A percentile compares a stretch with the other conserved stretches of the same genome.
phyloP scores from a whole-genome alignment of 2,329 filamentous ascomycete species.

The Aureobasidium sp. region DNA sequence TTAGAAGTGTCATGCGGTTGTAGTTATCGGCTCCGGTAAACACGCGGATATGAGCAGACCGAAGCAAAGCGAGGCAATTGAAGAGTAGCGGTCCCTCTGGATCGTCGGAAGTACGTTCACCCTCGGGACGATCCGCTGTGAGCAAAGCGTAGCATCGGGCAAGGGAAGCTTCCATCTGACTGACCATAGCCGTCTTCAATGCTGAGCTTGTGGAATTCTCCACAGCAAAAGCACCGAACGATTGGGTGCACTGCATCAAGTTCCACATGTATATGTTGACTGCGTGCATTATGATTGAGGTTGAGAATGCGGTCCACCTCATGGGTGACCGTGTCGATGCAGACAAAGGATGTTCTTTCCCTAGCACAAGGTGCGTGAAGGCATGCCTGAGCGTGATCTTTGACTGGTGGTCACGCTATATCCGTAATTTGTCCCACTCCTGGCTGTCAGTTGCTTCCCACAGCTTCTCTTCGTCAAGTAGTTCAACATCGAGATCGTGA shows the following conservation, averaged over 20 bases:
- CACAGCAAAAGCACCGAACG: conserved; percentile 23
- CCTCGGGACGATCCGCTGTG: conserved; percentile 5
- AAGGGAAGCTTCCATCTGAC: conserved; percentile 20
- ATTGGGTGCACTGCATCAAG: conserved; percentile 28
- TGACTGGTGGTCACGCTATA: not conserved
- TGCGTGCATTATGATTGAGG: conserved; percentile 31
- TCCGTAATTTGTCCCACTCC: not conserved
- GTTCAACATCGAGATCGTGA: conserved; percentile 30
- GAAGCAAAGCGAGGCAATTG: conserved; percentile 30
- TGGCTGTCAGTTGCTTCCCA: conserved; percentile 27
- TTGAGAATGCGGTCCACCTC: conserved; percentile 25
- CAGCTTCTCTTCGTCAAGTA: conserved; percentile 28
- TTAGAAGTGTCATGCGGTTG: conserved; percentile 28
- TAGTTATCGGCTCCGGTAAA: conserved; percentile 26
- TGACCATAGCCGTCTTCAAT: not conserved
- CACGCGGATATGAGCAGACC: conserved; percentile 28
- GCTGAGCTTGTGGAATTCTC: not conserved
- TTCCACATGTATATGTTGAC: conserved; percentile 32
- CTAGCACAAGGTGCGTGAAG: not conserved
- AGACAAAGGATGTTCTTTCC: not conserved
- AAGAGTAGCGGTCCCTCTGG: conserved; percentile 28
- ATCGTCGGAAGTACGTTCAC: conserved; percentile 20
- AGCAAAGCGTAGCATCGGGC: conserved; percentile 24
- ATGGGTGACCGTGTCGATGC: conserved; percentile 13
- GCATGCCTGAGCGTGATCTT: not conserved